These are phyloP conservation scores for Trichoderma orchidacearum DNA, from an alignment of 495 filamentous ascomycete genomes.

Conservation along the genomic window DNA sequence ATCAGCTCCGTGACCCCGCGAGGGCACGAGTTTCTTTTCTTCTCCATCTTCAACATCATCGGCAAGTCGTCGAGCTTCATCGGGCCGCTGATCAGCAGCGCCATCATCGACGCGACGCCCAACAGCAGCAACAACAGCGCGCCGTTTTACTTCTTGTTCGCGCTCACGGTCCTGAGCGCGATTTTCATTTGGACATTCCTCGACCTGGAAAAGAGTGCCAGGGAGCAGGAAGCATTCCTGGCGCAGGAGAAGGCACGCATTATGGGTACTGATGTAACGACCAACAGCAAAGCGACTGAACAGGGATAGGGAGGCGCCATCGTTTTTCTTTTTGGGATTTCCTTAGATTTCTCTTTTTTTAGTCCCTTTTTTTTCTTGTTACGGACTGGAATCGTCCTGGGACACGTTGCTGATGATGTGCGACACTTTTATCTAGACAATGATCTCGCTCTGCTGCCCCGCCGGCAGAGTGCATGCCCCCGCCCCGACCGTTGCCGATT, in stretches of 20 bases:
- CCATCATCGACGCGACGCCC: slow-evolving; percentile 49
- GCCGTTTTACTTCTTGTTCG: slow-evolving; percentile 48
- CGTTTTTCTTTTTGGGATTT: not conserved
- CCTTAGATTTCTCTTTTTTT: not conserved
- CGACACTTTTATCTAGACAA: not conserved
- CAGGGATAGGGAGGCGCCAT: not conserved
- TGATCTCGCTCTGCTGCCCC: not conserved
- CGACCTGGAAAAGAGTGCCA: slow-evolving; percentile 44
- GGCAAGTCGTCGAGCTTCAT: slow-evolving; percentile 4
- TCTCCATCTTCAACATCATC: slow-evolving; percentile 40
- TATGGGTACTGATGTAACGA: slow-evolving; percentile 1
- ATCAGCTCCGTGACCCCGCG: slow-evolving; percentile 52
- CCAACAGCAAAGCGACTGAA: not conserved
- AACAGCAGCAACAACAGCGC: slow-evolving; percentile 33
- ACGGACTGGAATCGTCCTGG: not conserved
- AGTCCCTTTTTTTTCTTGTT: not conserved
- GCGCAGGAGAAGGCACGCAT: slow-evolving; percentile 21
- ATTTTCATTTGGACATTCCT: slow-evolving; percentile 34
- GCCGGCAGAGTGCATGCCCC: not conserved
- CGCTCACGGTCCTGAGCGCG: slow-evolving; percentile 41
- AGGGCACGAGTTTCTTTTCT: slow-evolving; percentile 54
- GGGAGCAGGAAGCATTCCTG: slow-evolving; percentile 41
- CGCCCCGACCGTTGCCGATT: not conserved
- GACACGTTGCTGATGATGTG: not conserved
- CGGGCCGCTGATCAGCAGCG: slow-evolving; percentile 10